Conservation (phyloP, 371 early-diverging fungal species). For the Mortierella sp. region DNA sequence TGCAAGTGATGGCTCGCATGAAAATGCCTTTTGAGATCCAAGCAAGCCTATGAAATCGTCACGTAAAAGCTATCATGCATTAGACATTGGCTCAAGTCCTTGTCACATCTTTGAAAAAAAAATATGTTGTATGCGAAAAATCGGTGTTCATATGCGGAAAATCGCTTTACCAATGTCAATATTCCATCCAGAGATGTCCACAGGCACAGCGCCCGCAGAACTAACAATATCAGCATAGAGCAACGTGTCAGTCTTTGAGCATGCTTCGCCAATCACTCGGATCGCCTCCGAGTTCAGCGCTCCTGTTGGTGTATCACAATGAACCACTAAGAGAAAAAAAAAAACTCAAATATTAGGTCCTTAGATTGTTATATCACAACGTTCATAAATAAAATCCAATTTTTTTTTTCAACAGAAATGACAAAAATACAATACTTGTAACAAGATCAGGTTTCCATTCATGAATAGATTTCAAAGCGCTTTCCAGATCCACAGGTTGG, state of each 20-base stretch:
- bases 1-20: constrained; percentile 47
- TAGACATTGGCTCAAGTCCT: not conserved
- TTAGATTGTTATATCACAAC: no score
- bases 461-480: constrained; percentile 18
- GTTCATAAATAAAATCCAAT: not conserved
- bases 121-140: no score
- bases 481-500: constrained; percentile 25
- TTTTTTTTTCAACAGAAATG: not conserved
- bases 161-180: constrained; percentile 40
- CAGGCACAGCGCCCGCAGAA: constrained; percentile 43
- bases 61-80: not conserved
- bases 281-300: constrained; percentile 47
- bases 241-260: constrained; percentile 29
- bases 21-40: constrained; percentile 51
- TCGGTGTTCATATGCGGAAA: not conserved
- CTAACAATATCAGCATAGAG: constrained; percentile 51
- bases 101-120: no score
- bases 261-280: constrained; percentile 25
- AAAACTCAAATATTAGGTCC: not conserved
- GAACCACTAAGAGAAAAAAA: constrained; percentile 39
- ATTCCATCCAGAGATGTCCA: constrained; percentile 48
- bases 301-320: constrained; percentile 56
- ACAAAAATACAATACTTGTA: constrained; percentile 26
- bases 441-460: constrained; percentile 53
- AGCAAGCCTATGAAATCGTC: constrained; percentile 25